Base-by-base conservation (phyloP, 176 grass and related monocot species). In the Eragrostis nindensis region DNA sequence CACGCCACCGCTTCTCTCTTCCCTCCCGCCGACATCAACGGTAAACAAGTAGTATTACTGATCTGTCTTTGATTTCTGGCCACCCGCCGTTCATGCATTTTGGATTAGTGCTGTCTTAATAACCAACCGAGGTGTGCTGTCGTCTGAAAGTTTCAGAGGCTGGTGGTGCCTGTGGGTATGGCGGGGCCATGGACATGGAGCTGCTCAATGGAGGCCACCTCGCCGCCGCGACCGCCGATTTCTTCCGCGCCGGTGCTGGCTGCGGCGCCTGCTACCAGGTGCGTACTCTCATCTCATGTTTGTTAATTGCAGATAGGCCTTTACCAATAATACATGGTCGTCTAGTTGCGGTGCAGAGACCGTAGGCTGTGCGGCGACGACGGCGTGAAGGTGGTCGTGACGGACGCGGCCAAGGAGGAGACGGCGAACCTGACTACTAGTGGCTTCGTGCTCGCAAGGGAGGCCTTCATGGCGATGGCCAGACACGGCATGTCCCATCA, bases 231-330 rank as follows among this genome's bases (percentile, higher is more conserved):
- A 86, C 24, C 40, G 13, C 59, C 1, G 60, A 71, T 0, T 47
- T 92, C n/a, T 82, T 91, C 68, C 74, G 73, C 71, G 26, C 12
- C 3, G 87, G 92, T 1, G 64, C 45, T 16, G 85, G 79, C 14
- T 91, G 88, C 32, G 88, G 86, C 14, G 62, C 52, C 22, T 96
- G 93, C 82, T 96, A 88, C 44, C 82, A 92, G 91, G 91, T 89
- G 27, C 3, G 1, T 5, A 15, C n/a, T 2, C 56, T n/a, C 10
- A 10, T 60, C 56, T 60, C n/a, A n/a, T 9, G 11, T 50, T 50
- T 17, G 16, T 17, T 50, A 5, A 36, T n/a, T n/a, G n/a, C n/a
- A n/a, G n/a, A n/a, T n/a, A n/a, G n/a, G 32, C 32, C 32, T 36
- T n/a, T n/a, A n/a, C n/a, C n/a, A n/a, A n/a, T n/a, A n/a, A n/a